Evolutionary conservation across 164 flowering plant species (phyloP), one percentile per base, ranked within the genome.

Genomic region (Kalanchoe fedtschenkoi): DNA sequence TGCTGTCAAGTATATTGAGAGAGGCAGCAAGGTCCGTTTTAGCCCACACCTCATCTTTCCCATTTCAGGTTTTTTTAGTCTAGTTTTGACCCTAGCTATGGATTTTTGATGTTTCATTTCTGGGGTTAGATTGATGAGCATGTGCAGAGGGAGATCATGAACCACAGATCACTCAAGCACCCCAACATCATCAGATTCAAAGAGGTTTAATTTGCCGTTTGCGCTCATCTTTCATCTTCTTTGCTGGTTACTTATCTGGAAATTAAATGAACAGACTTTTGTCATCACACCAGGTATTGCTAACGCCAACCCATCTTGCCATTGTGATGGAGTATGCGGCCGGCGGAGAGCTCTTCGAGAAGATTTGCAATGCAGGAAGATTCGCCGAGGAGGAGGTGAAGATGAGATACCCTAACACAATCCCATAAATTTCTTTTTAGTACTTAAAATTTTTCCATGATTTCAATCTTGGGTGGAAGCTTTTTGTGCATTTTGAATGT

Each of bases 131-230:
- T 58, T 30, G 61, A 58, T 58, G 61, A 58, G 61, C 61, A 58
- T 58, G 61, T 58, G 22, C 61, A 34, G 61, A 58, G 61, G 61
- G 61, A 58, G 39, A 58, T 58, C 15, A 58, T 58, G 61, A 58
- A 58, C 37, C 61, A 58, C 39, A 58, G 61, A 35, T 58, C 61
- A 33, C 39, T 58, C 2, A 58, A 34, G 39, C 61, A 58, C 22
- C 61, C 61, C 38, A 58, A 58, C 39, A 58, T 58, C 39, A 58
- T 58, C 61, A 58, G 39, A 58, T 58, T 58, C 61, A 58, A 58
- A 58, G 37, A 58, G 26, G 61, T 58, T 2, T 32, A 19, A 15
- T 2, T 17, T 4, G 32, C n/a, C 56, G 1, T 0, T 14, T 58
- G 8, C 22, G 29, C 3, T 22, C 37, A 32, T 58, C 13, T 17